These are phyloP conservation scores for Noccaea bulbosa DNA, from an alignment of 345 rosid genomes.

Conservation along the genomic window DNA sequence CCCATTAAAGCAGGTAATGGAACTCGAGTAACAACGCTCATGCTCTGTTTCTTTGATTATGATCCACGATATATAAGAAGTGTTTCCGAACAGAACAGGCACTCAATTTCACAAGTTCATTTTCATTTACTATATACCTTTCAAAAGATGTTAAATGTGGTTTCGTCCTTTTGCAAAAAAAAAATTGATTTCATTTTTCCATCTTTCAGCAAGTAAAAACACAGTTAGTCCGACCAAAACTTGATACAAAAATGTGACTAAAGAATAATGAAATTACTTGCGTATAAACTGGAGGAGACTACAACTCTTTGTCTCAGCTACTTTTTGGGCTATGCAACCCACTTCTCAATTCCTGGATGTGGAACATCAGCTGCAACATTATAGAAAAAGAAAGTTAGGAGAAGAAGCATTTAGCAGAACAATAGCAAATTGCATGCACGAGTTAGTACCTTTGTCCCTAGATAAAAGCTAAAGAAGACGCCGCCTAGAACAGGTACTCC, in stretches of 20 bases:
- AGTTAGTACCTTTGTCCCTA: slow-evolving; percentile 76
- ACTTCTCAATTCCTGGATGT: slow-evolving; percentile 57
- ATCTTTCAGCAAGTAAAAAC: slow-evolving; percentile 27
- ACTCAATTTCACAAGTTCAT: not conserved
- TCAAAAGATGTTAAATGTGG: not conserved
- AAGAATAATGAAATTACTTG: slow-evolving; percentile 18
- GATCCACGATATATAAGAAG: slow-evolving; percentile 20
- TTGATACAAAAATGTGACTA: slow-evolving; percentile 15
- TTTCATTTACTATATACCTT: too few species aligned
- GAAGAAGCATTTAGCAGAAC: not conserved
- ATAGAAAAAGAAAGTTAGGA: not conserved
- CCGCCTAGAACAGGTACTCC: slow-evolving; percentile 67
- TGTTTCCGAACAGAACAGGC: slow-evolving; percentile 11
- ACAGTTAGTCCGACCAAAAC: slow-evolving; percentile 12
- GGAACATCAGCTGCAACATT: slow-evolving; percentile 73
- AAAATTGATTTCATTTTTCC: slow-evolving; percentile 12
- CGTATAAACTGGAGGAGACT: not conserved
- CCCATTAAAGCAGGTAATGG: not conserved
- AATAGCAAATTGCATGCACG: not conserved
- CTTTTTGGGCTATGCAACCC: slow-evolving; percentile 9
- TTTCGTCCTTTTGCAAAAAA: slow-evolving; percentile 13
- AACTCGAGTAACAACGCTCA: slow-evolving; percentile 11
- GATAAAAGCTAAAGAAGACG: slow-evolving; percentile 68
- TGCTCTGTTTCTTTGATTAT: slow-evolving; percentile 31
- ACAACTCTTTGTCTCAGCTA: slow-evolving; percentile 29